Evolutionary conservation across 805 yeast species (phyloP), one percentile per base, ranked within the genome.

Genomic region (Metschnikowia matae): DNA sequence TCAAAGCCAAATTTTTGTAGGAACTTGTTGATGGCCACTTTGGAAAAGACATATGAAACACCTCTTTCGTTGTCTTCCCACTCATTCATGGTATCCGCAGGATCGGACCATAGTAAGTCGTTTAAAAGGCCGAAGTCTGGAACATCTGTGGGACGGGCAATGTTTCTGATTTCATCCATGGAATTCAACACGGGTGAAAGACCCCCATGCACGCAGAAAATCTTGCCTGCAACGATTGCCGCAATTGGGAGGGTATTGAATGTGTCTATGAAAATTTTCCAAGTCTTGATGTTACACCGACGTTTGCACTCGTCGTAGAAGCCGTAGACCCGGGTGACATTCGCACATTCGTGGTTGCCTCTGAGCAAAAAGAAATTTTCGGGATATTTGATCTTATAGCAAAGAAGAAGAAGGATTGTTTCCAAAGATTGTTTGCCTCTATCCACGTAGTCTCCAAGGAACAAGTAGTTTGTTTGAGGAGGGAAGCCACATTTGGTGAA

Each of bases 231-330:
- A 34, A 94, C 96, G 33, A 89, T 84, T 2, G 97, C 97, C 1
- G 98, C 96, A 49, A 94, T 84, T 8, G 99, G 99, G 55, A 94
- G 74, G 0, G 97, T 87, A 66, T 94, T 94, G 74, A 94, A 94
- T 1, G 96, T 90, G 71, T 94, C 99, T 58, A 94, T 82, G 63
- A 94, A 94, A 29, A 82, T 71, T 65, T 91, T 90, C 99, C 99
- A 94, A 1, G 91, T 87, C 65, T 92, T 94, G 61, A 91, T 81
- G 62, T 86, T 88, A 61, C 96, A 83, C 54, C 99, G 78, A 62
- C 99, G 81, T 67, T 94, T 94, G 74, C 99, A 94, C 71, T 94
- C 99, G 70, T 94, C 99, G 66, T 90, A 94, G 64, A 94, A 94
- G 2, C 99, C 99, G 68, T 94, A 94, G 32, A 94, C 96, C 56